Percentiles rank a stretch among this genome's conserved stretches.
Evolutionary conservation across 2,329 filamentous ascomycete species (phyloP).

Genomic region (Phyllosticta citrichinensis): DNA sequence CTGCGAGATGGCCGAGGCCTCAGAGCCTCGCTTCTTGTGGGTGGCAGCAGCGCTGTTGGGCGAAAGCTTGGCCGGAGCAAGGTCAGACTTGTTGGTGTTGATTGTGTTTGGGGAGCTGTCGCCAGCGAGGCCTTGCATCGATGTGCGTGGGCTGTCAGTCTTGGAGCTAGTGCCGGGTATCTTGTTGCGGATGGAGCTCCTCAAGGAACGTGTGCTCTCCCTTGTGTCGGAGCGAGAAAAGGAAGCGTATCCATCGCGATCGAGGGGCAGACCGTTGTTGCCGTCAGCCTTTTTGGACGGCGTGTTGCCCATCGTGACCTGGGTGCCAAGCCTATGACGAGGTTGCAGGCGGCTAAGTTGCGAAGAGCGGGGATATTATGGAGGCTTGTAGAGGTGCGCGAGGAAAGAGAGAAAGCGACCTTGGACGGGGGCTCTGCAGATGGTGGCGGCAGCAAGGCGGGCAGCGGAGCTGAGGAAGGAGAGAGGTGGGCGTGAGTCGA

Average conservation of each 20-base stretch:
- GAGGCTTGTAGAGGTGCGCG: slow-evolving; percentile 35
- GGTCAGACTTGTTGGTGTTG: slow-evolving; percentile 10
- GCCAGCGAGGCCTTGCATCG: slow-evolving; percentile 49
- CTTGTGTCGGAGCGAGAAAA: slow-evolving; percentile 89
- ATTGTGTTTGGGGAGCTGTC: slow-evolving; percentile 49
- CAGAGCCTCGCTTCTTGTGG: slow-evolving; percentile 25
- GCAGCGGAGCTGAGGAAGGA: slow-evolving; percentile 18
- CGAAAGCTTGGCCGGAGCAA: slow-evolving; percentile 48
- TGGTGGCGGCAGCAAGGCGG: slow-evolving; percentile 22
- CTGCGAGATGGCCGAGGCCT: slow-evolving; percentile 16
- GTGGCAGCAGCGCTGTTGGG: slow-evolving; percentile 45
- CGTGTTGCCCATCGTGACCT: slow-evolving; percentile 62
- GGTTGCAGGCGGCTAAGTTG: neutral
- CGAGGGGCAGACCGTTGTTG: slow-evolving; percentile 49
- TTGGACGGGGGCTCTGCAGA: slow-evolving; percentile 32
- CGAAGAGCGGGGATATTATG: slow-evolving; percentile 25
- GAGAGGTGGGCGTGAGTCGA: slow-evolving; percentile 21
- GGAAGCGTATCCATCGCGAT: slow-evolving; percentile 67
- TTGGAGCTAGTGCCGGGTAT: slow-evolving; percentile 60
- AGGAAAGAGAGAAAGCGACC: slow-evolving; percentile 36
- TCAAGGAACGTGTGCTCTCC: slow-evolving; percentile 79
- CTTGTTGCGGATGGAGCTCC: slow-evolving; percentile 73
- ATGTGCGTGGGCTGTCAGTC: slow-evolving; percentile 72
- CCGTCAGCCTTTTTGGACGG: slow-evolving; percentile 48
- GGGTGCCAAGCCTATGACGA: neutral